phyloP scores from a whole-genome alignment of 2,329 filamentous ascomycete species.

The Lasiodiplodia sp. region DNA sequence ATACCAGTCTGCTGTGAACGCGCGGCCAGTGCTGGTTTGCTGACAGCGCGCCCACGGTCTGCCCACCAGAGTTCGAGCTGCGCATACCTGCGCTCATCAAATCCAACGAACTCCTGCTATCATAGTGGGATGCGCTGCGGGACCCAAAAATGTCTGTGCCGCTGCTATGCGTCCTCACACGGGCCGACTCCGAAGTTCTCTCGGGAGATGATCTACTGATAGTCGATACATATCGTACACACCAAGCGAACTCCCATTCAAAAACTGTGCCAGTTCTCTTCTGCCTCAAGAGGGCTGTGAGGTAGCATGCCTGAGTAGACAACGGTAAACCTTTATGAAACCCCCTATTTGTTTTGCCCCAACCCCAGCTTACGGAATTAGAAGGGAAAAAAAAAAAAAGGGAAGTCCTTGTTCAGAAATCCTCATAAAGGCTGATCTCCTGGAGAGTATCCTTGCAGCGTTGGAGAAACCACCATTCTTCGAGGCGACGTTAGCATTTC shows the following conservation, averaged over 20 bases:
- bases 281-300: too few relatives aligned
- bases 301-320: too few relatives aligned
- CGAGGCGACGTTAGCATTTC: background rate
- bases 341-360: too few relatives aligned
- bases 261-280: too few relatives aligned
- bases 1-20: background rate
- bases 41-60: background rate
- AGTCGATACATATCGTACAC: background rate
- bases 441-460: background rate
- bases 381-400: too few relatives aligned
- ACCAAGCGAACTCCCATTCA: too few relatives aligned
- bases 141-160: background rate
- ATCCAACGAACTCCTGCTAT: background rate
- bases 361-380: too few relatives aligned
- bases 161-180: slow-evolving; percentile 11
- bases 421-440: background rate
- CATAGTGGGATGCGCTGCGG: background rate
- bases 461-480: background rate
- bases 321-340: too few relatives aligned
- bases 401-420: too few relatives aligned
- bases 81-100: background rate
- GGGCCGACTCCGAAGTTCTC: slow-evolving; percentile 2
- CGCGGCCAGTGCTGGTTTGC: background rate
- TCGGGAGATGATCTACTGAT: background rate
- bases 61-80: background rate